These are phyloP conservation scores for Spinellus fusiger DNA, from an alignment of 192 early-diverging fungal species.

Conservation along the genomic window DNA sequence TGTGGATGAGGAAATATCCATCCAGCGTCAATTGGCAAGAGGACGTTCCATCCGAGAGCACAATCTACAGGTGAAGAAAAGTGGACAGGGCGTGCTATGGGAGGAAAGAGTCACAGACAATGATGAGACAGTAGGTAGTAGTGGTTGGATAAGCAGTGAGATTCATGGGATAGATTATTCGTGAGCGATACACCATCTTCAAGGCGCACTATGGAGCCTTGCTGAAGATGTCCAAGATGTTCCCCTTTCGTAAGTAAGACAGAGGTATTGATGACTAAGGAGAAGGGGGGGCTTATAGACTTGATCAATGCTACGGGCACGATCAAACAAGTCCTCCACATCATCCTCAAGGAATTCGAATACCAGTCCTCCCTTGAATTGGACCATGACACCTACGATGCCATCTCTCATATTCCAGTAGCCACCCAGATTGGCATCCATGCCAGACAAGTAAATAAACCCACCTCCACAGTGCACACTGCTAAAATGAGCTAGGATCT, in stretches of 20 bases:
- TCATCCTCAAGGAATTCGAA: constrained; percentile 55
- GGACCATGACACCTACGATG: constrained; percentile 42
- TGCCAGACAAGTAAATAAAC: constrained; percentile 32
- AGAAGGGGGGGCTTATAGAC: constrained; percentile 22
- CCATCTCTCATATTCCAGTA: constrained; percentile 52
- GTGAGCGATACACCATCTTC: constrained; percentile 50
- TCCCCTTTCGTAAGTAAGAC: constrained; percentile 49
- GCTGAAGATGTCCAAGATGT: constrained; percentile 47
- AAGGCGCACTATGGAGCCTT: constrained; percentile 52
- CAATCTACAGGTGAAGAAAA: constrained; percentile 40
- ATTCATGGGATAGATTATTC: constrained; percentile 33
- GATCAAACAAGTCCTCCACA: constrained; percentile 51
- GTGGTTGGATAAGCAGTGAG: neutral
- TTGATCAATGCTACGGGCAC: constrained; percentile 51
- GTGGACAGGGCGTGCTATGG: constrained; percentile 45
- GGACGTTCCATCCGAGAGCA: constrained; percentile 45
- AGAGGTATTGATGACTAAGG: neutral
- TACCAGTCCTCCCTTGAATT: constrained; percentile 49
- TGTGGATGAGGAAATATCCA: constrained; percentile 53
- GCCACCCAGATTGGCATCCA: constrained; percentile 55
- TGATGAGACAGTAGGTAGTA: constrained; percentile 40
- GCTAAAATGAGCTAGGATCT: constrained; percentile 34
- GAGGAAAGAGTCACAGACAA: constrained; percentile 53
- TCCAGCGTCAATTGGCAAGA: constrained; percentile 42
- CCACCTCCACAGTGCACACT: neutral